Conservation (phyloP, 2,329 filamentous ascomycete genomes). For the Chaetomiaceae sp. region DNA sequence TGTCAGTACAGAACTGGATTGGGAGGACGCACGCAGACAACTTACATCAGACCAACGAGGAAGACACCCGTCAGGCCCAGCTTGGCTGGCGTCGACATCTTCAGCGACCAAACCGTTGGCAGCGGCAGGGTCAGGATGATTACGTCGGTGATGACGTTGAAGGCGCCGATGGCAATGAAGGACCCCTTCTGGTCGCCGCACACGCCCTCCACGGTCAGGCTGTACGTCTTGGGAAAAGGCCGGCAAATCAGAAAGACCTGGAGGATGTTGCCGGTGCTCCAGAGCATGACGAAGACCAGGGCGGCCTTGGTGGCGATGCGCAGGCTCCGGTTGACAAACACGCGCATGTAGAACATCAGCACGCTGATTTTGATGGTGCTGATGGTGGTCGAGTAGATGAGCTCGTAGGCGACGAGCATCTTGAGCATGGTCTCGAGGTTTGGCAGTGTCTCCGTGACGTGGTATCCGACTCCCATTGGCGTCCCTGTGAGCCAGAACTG, state of each 20-base stretch:
- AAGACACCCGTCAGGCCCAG: slow-evolving; percentile 36
- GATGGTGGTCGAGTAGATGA: slow-evolving; percentile 35
- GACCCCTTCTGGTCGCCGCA: slow-evolving; percentile 36
- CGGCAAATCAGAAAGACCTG: slow-evolving; percentile 32
- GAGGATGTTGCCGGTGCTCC: slow-evolving; percentile 27
- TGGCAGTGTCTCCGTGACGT: slow-evolving; percentile 21
- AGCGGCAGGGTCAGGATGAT: slow-evolving; percentile 37
- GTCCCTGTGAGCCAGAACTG: slow-evolving; percentile 10
- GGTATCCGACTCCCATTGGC: slow-evolving; percentile 29
- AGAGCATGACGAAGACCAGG: slow-evolving; percentile 27
- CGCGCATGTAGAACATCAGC: slow-evolving; percentile 40
- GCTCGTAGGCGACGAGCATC: slow-evolving; percentile 36
- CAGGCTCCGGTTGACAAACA: slow-evolving; percentile 34
- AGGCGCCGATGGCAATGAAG: slow-evolving; percentile 36
- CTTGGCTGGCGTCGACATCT: slow-evolving; percentile 35
- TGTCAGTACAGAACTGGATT: not conserved
- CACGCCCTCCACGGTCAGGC: slow-evolving; percentile 19
- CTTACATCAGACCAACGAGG: slow-evolving; percentile 35
- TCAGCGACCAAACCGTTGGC: slow-evolving; percentile 36
- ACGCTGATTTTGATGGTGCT: slow-evolving; percentile 39
- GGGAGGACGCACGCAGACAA: not conserved
- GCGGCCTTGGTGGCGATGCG: slow-evolving; percentile 29
- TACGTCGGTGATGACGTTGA: slow-evolving; percentile 37
- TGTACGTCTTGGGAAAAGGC: slow-evolving; percentile 26
- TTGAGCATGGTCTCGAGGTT: slow-evolving; percentile 28